Conservation (phyloP, 2,329 filamentous ascomycete species). For the Alternaria conjuncta region DNA sequence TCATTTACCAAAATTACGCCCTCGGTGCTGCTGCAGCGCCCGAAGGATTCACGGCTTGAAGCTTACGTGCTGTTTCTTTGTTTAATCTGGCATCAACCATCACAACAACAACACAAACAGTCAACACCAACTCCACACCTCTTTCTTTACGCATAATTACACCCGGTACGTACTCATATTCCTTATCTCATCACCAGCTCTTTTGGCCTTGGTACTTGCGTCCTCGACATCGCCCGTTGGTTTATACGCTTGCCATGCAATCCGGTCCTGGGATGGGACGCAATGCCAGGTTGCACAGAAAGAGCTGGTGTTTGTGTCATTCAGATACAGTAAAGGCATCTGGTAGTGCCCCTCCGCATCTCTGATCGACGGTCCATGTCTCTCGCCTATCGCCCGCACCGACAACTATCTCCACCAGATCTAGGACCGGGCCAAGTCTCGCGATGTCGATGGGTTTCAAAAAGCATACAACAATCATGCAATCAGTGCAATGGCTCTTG, state of each 20-base stretch:
- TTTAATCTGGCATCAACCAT: background rate
- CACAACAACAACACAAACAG: background rate
- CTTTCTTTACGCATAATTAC: background rate
- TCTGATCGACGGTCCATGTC: slow-evolving; percentile 5
- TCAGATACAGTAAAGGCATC: background rate
- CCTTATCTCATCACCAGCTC: background rate
- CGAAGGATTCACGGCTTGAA: background rate
- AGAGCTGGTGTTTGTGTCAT: background rate
- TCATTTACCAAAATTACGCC: slow-evolving; percentile 15
- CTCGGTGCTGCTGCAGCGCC: background rate
- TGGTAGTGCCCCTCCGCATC: background rate
- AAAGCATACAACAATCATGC: background rate
- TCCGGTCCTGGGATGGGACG: background rate
- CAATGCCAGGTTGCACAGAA: background rate
- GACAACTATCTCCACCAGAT: background rate
- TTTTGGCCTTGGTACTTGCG: background rate
- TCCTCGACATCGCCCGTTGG: background rate
- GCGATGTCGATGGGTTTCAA: background rate
- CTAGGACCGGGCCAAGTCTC: slow-evolving; percentile 2
- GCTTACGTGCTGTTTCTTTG: background rate
- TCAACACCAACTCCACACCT: background rate
- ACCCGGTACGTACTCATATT: slow-evolving; percentile 11
- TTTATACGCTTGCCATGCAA: background rate
- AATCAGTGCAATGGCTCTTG: background rate
- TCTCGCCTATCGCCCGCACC: slow-evolving; percentile 9